phyloP scores from a whole-genome alignment of 768 basidiomycete genomes.

The Clathrus columnatus region DNA sequence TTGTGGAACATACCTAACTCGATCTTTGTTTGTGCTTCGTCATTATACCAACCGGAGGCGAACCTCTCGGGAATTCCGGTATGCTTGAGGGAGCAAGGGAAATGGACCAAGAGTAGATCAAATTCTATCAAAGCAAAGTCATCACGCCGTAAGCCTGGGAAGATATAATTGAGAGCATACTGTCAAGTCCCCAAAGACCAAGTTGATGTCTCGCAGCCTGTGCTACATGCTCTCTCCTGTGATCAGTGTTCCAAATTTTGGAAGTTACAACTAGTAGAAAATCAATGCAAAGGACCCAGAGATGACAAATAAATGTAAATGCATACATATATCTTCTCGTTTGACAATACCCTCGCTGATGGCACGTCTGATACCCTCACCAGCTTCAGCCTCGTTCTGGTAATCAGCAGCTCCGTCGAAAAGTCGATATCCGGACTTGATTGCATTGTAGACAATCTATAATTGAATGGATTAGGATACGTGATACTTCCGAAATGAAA shows the following conservation, averaged over 20 bases:
- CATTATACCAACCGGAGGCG: constrained; percentile 76
- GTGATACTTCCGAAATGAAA: neutral
- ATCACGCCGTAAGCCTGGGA: too few relatives aligned
- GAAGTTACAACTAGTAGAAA: constrained; percentile 62
- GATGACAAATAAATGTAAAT: neutral
- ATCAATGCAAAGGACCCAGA: neutral
- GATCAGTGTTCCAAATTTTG: constrained; percentile 91
- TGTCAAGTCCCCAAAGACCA: constrained; percentile 73
- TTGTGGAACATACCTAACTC: constrained; percentile 39
- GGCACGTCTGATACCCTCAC: constrained; percentile 69
- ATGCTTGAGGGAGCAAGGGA: constrained; percentile 75
- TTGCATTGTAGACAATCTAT: constrained; percentile 75
- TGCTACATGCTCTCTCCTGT: constrained; percentile 48
- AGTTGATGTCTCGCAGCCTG: constrained; percentile 55
- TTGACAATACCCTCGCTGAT: constrained; percentile 75
- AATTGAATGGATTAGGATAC: constrained; percentile 7
- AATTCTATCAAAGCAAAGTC: too few relatives aligned
- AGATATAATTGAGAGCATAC: neutral
- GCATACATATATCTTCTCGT: constrained; percentile 78
- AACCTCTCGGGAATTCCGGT: constrained; percentile 69
- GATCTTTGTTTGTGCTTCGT: constrained; percentile 50
- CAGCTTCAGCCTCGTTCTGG: constrained; percentile 84
- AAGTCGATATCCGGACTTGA: constrained; percentile 81
- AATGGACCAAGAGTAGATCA: constrained; percentile 76
- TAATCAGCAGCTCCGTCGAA: constrained; percentile 83